phyloP scores from a whole-genome alignment of 768 basidiomycete species.

The Suillus bovinus region DNA sequence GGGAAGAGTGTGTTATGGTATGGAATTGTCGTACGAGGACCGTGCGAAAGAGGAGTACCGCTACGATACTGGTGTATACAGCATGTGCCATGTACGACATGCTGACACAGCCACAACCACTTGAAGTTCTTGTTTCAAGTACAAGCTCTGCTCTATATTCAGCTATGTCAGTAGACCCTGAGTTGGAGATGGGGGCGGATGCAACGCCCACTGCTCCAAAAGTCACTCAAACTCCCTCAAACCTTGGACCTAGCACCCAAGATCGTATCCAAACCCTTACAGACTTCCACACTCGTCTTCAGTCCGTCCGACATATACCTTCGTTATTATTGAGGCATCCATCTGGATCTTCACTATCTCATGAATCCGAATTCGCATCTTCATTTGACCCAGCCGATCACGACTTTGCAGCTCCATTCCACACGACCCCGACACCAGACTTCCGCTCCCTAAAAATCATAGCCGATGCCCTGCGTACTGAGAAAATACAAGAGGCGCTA shows the following conservation, averaged over 20 bases:
- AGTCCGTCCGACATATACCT: slow-evolving; percentile 48
- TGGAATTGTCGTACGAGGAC: no score
- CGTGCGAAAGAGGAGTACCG: no score
- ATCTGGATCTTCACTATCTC: slow-evolving; percentile 22
- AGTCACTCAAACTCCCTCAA: slow-evolving; percentile 8
- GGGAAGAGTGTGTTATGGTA: no score
- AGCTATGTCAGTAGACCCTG: slow-evolving; percentile 3
- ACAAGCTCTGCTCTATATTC: background rate
- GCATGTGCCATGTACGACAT: no score
- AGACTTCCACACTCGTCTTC: slow-evolving; percentile 46
- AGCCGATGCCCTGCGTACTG: slow-evolving; percentile 47
- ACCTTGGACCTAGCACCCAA: slow-evolving; percentile 32
- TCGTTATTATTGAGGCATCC: slow-evolving; percentile 44
- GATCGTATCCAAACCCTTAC: slow-evolving; percentile 48
- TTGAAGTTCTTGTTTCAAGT: background rate
- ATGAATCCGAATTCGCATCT: slow-evolving; percentile 27
- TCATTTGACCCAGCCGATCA: slow-evolving; percentile 29
- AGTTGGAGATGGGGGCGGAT: slow-evolving; percentile 10
- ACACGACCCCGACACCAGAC: slow-evolving; percentile 35
- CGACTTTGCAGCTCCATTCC: slow-evolving; percentile 30
- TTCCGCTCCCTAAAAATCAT: slow-evolving; percentile 51
- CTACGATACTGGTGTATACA: no score
- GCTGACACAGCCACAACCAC: slow-evolving; percentile 6
- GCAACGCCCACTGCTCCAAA: background rate
- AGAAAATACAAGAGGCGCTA: slow-evolving; percentile 60